Conservation (phyloP, 2,329 filamentous ascomycete species). For the Pleurostoma richardsiae region DNA sequence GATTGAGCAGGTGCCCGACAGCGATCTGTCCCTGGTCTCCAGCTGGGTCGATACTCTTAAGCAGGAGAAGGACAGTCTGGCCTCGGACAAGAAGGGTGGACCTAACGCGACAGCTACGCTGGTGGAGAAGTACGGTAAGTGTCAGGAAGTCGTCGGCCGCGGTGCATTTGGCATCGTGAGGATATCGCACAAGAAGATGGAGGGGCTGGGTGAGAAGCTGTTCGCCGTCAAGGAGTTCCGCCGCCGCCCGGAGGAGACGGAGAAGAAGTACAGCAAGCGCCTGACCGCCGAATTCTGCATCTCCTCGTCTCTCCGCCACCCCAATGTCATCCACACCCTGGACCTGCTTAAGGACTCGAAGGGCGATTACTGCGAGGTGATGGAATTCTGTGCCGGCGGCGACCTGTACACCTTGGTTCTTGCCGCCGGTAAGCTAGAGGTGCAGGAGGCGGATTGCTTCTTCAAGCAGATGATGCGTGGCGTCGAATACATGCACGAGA, state of each 20-base stretch:
- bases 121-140: slow-evolving; percentile 97
- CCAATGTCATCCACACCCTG: slow-evolving; percentile 96
- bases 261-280: slow-evolving; percentile 97
- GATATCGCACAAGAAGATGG: slow-evolving; percentile 92
- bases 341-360: slow-evolving; percentile 94
- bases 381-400: slow-evolving; percentile 97
- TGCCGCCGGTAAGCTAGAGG: slow-evolving; percentile 85
- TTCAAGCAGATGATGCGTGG: slow-evolving; percentile 99
- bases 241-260: slow-evolving; percentile 85
- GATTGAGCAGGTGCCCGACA: slow-evolving; percentile 66
- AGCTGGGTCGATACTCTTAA: slow-evolving; percentile 94
- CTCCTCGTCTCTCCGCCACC: slow-evolving; percentile 91
- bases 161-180: slow-evolving; percentile 96
- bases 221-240: slow-evolving; percentile 99
- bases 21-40: slow-evolving; percentile 87
- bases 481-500: slow-evolving; percentile 98
- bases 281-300: slow-evolving; percentile 98
- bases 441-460: slow-evolving; percentile 91
- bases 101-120: slow-evolving; percentile 72
- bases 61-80: slow-evolving; percentile 74
- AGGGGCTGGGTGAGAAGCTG: slow-evolving; percentile 81
- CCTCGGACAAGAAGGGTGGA: slow-evolving; percentile 71
- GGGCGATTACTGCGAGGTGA: slow-evolving; percentile 97
- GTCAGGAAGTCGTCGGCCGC: slow-evolving; percentile 91
- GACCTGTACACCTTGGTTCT: slow-evolving; percentile 93